Evolutionary conservation across 2,329 filamentous ascomycete genomes (phyloP).

Genomic region (Ophiostoma ips): DNA sequence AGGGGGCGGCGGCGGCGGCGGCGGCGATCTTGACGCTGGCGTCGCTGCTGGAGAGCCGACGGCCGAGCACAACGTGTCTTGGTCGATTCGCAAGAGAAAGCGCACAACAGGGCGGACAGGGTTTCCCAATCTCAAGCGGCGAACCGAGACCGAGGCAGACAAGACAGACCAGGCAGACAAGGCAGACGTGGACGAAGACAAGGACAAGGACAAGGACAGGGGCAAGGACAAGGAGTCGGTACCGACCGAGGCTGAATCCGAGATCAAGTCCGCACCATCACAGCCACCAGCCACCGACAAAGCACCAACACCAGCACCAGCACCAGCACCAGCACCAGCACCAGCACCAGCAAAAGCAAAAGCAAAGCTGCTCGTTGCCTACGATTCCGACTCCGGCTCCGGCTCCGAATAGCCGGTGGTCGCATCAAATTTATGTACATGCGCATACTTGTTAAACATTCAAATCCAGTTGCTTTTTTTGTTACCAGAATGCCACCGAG

Average conservation of each 20-base stretch:
- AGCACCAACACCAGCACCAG: conserved; percentile 6
- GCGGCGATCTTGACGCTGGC: conserved; percentile 1
- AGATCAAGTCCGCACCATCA: not conserved
- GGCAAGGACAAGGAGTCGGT: conserved; percentile 12
- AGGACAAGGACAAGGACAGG: conserved; percentile 14
- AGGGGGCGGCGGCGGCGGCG: not conserved
- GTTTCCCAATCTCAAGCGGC: conserved; percentile 2
- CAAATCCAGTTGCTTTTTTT: not conserved
- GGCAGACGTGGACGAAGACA: not conserved
- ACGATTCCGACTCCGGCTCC: conserved; percentile 47
- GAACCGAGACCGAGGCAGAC: conserved; percentile 5
- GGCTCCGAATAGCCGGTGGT: conserved; percentile 19
- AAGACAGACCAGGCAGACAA: not conserved
- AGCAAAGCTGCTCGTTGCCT: conserved; percentile 33
- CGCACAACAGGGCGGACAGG: not conserved
- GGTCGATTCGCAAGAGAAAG: conserved; percentile 13
- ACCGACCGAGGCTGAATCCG: conserved; percentile 1
- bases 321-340: not conserved
- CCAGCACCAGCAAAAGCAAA: conserved; percentile 12
- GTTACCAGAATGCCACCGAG: not conserved
- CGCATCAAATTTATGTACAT: too few relatives aligned
- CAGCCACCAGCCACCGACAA: not conserved
- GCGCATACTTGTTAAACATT: not conserved
- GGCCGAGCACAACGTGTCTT: conserved; percentile 1
- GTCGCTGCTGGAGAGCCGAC: conserved; percentile 9